phyloP scores from a whole-genome alignment of 495 filamentous ascomycete genomes.

The Parachaetomium inaequale region DNA sequence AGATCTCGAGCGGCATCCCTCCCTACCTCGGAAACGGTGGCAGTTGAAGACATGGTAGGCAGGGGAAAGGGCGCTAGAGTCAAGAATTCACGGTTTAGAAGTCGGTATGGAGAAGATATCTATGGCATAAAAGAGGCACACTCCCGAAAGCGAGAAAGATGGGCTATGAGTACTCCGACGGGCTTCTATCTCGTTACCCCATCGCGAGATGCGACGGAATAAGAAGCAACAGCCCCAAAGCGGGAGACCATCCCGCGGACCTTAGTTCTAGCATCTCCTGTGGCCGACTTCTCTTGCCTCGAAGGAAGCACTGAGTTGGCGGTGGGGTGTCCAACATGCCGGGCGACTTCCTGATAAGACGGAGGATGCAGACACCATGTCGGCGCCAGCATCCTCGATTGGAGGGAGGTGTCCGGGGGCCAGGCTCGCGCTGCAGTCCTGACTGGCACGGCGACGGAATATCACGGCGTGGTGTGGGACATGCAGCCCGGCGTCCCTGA shows the following conservation, averaged over 20 bases:
- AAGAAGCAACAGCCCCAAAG: not conserved
- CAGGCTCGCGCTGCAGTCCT: slow-evolving; percentile 1
- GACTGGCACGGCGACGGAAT: slow-evolving; percentile 1
- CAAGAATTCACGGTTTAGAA: not conserved
- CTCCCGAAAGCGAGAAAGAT: not conserved
- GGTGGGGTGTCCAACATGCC: not conserved
- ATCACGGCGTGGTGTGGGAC: not conserved
- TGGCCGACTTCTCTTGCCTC: too few relatives aligned
- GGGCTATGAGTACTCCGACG: not conserved
- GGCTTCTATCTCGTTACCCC: not conserved
- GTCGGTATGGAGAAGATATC: not conserved
- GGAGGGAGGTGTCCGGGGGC: not conserved
- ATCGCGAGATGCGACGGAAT: not conserved
- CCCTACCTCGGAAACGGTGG: not conserved
- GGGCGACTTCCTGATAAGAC: slow-evolving; percentile 6
- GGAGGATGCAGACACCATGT: slow-evolving; percentile 8
- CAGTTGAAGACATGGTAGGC: not conserved
- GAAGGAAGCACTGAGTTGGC: too few relatives aligned
- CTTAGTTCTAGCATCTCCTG: not conserved
- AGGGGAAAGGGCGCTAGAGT: not conserved
- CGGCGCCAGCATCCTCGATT: not conserved
- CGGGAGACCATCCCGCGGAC: not conserved
- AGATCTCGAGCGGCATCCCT: not conserved
- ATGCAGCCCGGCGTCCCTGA: not conserved
- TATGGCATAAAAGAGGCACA: not conserved